Base-by-base conservation (phyloP, 345 rosid species). In the Salix dunnii region DNA sequence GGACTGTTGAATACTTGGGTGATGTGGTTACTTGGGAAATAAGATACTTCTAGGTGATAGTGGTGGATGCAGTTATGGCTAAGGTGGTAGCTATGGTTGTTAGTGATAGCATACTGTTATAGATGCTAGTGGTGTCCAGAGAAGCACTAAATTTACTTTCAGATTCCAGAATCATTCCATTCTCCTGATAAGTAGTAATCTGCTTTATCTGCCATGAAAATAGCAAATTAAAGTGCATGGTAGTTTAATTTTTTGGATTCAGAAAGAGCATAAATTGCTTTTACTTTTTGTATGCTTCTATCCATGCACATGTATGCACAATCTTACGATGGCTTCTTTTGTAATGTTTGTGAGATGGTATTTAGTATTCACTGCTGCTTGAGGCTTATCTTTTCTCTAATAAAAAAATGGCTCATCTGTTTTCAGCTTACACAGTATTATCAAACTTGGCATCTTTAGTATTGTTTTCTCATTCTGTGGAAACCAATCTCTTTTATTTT, bases 361-460 rank as follows among this genome's bases (percentile, higher is more conserved):
- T 46, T 16, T 46, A 46, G 51, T 46, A 46, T 46, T 46, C 14
- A 46, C 43, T 23, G 49, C 65, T n/a, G 49, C 66, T 53, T 55
- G 36, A 48, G n/a, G 27, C 33, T 53, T 31, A 42, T 28, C 51
- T 46, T 46, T 14, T 46, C 51, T 46, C 51, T 46, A 14, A 46
- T 46, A 12, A 46, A 46, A 46, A 46, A 46, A 16, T 46, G 51
- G 51, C 51, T 46, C 51, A 46, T 16, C 20, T 14, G 51, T 46
- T 46, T 46, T 14, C 51, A 14, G 43, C 43, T 40, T 40, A 46
- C 51, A 46, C 51, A 46, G 51, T 14, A 46, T 13, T 46, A 46
- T 67, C 28, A 35, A 67, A 75, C 77, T 48, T 49, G 28, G 20
- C 33, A 7, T 75, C 25, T 75, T 4, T 49, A 75, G 17, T 27